Evolutionary conservation across 148 eudicot genomes (phyloP), one percentile per base, ranked within the genome.

Genomic region (Limonium bicolor): DNA sequence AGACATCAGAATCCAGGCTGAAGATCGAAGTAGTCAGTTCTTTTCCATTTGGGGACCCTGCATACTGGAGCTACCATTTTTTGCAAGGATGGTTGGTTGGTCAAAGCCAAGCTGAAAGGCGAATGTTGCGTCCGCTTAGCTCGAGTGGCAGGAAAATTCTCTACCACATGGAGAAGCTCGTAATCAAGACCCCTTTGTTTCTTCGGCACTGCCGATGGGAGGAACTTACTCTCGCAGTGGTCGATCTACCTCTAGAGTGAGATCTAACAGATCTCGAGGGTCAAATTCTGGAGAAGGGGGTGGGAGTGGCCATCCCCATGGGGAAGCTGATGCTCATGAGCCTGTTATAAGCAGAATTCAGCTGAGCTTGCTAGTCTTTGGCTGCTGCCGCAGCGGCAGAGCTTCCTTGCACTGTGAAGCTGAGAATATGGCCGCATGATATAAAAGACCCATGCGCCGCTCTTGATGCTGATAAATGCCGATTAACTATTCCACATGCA

Each of bases 21-120:
- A 78, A 38, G 93, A 72, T 16, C 71, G 80, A 64, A 73, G 51
- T 57, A 78, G 60, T 35, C 84, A 75, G 22, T 55, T 68, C 38
- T 76, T 78, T n/a, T 25, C 84, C 88, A 16, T 84, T 83, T 48
- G 71, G 73, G 8, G 93, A 80, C 61, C 77, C 84, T 28, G 62
- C 84, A 36, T 72, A 64, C 46, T 88, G 96, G 96, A 83, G 35
- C 46, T 88, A 35, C 93, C 97, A 1, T 84, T 88, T n/a, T 57
- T 69, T 83, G 67, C 97, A 88, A 58, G 97, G 97, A 36, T 88
- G 94, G 97, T 61, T 88, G 60, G 61, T 84, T 36, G 94, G 97
- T 50, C 97, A 88, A 71, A 77, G 84, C 64, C 97, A 83, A 63
- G 94, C 83, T 59, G 86, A 88, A 40, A 86, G 68, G 49, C 80